Conservation (phyloP, 495 filamentous ascomycete species). For the Opeltia flavorubescens region DNA sequence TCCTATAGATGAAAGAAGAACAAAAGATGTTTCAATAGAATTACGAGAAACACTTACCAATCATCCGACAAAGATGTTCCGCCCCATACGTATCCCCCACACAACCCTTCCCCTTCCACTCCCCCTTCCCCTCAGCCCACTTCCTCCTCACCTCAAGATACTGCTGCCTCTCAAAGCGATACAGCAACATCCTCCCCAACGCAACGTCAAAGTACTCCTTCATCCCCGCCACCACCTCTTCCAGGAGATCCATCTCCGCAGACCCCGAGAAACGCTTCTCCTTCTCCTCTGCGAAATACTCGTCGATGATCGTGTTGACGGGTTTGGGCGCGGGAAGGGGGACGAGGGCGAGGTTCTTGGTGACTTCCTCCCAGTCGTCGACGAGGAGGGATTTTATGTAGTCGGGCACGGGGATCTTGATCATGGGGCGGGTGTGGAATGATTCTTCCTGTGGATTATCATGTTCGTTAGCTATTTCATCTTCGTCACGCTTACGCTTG, state of each 20-base stretch:
- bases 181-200: constrained; percentile 76
- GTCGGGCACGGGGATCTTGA: constrained; percentile 71
- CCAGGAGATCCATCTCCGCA: constrained; percentile 69
- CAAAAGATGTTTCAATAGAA: too few species aligned
- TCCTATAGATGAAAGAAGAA: too few species aligned
- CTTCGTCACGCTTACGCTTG: too few species aligned
- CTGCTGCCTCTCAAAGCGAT: constrained; percentile 81
- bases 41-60: constrained; percentile 54
- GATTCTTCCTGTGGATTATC: constrained; percentile 54
- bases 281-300: constrained; percentile 58
- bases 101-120: constrained; percentile 43
- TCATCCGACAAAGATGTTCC: constrained; percentile 76
- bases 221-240: constrained; percentile 72
- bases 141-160: constrained; percentile 56
- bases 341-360: constrained; percentile 81
- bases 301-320: constrained; percentile 62
- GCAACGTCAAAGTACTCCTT: constrained; percentile 84
- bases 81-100: constrained; percentile 76
- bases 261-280: constrained; percentile 46
- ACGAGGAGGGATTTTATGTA: constrained; percentile 79
- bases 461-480: neutral
- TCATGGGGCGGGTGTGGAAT: constrained; percentile 63
- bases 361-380: constrained; percentile 97
- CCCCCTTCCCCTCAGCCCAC: constrained; percentile 37
- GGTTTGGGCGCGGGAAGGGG: constrained; percentile 63